Evolutionary conservation across 2,329 filamentous ascomycete genomes (phyloP), one percentile per base, ranked within the genome.

Genomic region (Fusarium albosuccineum): DNA sequence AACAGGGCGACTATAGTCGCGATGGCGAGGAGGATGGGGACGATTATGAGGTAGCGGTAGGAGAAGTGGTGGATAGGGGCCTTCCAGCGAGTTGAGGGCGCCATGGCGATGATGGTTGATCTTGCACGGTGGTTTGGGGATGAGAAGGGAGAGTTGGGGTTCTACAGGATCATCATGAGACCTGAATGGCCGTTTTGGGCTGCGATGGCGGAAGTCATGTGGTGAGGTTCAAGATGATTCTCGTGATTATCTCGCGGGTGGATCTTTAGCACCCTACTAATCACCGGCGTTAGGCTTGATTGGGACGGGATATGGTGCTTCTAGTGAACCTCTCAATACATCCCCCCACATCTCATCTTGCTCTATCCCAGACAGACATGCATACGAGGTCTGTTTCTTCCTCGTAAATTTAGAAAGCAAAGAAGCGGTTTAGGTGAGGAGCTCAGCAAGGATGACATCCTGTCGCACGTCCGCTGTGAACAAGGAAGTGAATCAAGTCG

Each of bases 61-160:
- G 82, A 72, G 71, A 88, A 83, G 70, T 81, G 79, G 34, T 85
- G 83, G 56, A 88, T 82, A 14, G 86, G 86, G 10, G 80, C 79
- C 50, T 73, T 77, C 65, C 75, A 73, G 42, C 72, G 70, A 4
- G 57, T 39, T 16, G 44, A 56, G 14, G 56, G 40, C 29, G 65
- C 40, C 67, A 72, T 70, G 39, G 14, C 54, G 62, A 7, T 26
- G n/a, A 27, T 36, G 26, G 4, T 8, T n/a, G 1, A n/a, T 8
- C 11, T 5, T 22, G 26, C 17, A 27, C 9, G 11, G 29, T n/a
- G 29, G 27, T 2, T 1, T 8, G 36, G n/a, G 8, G 16, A 17
- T 9, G 9, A 5, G 14, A 13, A 3, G 6, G 17, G 1, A 11
- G 10, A 22, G 11, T 3, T 9, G 33, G 36, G 8, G 40, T n/a